A percentile compares a stretch with the other conserved stretches of the same genome.
These are phyloP conservation scores for Chlorella sp. DNA, from an alignment of 139 green algal species.

Conservation along the genomic window DNA sequence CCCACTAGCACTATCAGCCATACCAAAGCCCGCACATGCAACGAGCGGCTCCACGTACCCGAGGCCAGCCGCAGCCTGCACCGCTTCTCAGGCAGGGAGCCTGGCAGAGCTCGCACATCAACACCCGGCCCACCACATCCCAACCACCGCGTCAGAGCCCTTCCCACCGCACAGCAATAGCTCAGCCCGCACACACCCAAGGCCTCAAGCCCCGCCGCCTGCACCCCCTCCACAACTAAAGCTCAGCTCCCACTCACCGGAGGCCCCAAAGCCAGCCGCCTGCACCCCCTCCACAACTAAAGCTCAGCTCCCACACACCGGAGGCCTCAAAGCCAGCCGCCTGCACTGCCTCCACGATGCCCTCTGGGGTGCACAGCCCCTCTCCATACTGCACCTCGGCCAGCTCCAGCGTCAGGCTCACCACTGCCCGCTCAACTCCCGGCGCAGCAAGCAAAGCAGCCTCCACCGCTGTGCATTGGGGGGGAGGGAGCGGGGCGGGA, in stretches of 20 bases:
- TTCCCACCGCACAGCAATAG: constrained; percentile 42
- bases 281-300: constrained; percentile 77
- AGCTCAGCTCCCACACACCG: too few species aligned
- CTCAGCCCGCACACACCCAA: constrained; percentile 46
- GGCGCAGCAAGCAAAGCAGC: not conserved
- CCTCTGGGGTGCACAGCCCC: not conserved
- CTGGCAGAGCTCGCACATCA: constrained; percentile 65
- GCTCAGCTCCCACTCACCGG: too few species aligned
- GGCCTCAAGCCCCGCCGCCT: constrained; percentile 73
- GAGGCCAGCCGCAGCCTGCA: too few species aligned
- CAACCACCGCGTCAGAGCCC: too few species aligned
- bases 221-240: too few species aligned
- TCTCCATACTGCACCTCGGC: constrained; percentile 10
- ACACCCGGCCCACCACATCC: too few species aligned
- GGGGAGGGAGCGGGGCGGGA: not conserved
- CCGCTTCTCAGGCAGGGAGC: too few species aligned
- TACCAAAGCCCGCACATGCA: too few species aligned
- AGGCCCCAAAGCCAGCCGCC: too few species aligned
- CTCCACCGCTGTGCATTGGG: not conserved
- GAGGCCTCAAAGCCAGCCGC: constrained; percentile 81
- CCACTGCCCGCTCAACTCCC: not conserved
- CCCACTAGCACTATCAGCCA: too few species aligned
- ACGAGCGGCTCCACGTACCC: too few species aligned
- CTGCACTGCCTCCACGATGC: constrained; percentile 72
- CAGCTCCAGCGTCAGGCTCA: constrained; percentile 20